Conservation (phyloP, 1,284 basidiomycete genomes). For the Ganoderma lucidum region DNA sequence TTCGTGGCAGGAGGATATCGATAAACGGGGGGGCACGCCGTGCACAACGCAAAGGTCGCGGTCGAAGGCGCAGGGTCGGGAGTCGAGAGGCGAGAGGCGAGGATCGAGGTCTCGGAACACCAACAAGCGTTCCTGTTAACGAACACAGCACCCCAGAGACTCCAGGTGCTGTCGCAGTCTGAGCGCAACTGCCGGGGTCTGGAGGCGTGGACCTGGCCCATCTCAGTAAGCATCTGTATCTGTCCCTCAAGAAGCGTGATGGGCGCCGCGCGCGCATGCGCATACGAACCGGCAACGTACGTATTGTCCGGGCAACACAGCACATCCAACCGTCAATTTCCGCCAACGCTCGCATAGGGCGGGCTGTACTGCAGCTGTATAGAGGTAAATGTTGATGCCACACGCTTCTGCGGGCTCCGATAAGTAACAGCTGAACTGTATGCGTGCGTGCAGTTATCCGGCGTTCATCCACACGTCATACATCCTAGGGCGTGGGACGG, state of each 20-base stretch:
- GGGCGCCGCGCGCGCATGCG: neutral
- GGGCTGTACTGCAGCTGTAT: neutral
- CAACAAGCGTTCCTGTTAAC: constrained; percentile 3
- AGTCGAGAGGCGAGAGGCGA: neutral
- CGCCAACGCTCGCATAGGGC: neutral
- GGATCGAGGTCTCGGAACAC: neutral
- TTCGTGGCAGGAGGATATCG: too few species aligned
- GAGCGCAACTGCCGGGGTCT: neutral
- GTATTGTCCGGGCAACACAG: constrained; percentile 8
- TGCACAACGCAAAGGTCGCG: neutral
- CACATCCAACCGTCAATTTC: neutral
- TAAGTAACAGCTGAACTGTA: too few species aligned
- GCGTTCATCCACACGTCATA: neutral
- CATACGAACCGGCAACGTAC: constrained; percentile 1
- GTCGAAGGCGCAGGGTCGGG: neutral
- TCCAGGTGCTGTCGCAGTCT: neutral
- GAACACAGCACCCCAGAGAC: neutral
- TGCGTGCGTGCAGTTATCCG: neutral
- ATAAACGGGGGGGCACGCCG: neutral
- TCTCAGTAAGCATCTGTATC: neutral
- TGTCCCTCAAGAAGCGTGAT: neutral
- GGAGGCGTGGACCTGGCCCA: neutral
- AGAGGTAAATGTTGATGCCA: neutral
- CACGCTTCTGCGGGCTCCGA: neutral
- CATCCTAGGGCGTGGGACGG: neutral